Evolutionary conservation across 805 yeast species (phyloP), one percentile per base, ranked within the genome.

Genomic region (Barnettozyma californica): DNA sequence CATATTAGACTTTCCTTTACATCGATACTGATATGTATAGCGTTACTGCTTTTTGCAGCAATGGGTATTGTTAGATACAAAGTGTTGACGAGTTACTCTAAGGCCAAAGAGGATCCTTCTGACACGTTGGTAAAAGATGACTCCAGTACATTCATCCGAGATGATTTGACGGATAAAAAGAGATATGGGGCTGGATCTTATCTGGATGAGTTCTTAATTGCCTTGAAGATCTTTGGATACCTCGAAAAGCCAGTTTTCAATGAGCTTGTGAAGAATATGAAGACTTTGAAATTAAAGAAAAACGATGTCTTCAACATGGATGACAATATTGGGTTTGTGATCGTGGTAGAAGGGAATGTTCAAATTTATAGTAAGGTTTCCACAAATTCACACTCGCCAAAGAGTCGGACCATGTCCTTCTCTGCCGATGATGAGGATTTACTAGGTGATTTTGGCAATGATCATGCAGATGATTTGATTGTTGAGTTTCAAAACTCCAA

Each of bases 191-290:
- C 78, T 41, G 68, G 84, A 1, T 83, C 87, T 42, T 91, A 89
- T 60, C 69, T 92, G 45, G 97, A 92, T 63, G 95, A 91, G 63
- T 92, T 92, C 58, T 68, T 92, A 41, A 78, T 87, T 44, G 98
- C 97, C 3, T 87, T 94, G 54, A 90, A 89, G 66, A 85, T 94
- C 7, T 94, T 92, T 69, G 98, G 98, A 2, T 92, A 92, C 64
- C 72, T 92, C 43, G 98, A 92, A 55, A 77, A 84, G 52, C 85
- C 87, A 2, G 97, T 92, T 1, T 91, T 92, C 65, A 95, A 91
- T 61, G 98, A 91, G 59, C 75, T 92, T 57, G 91, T 98, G 3
- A 84, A 87, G 61, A 85, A 85, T 52, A 89, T 92, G 88, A 87
- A 87, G 46, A 92, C 98, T 1, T 89, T 88, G 61, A 84, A 87